phyloP scores from a whole-genome alignment of 2,329 filamentous ascomycete species.

The Fusarium floridanum region DNA sequence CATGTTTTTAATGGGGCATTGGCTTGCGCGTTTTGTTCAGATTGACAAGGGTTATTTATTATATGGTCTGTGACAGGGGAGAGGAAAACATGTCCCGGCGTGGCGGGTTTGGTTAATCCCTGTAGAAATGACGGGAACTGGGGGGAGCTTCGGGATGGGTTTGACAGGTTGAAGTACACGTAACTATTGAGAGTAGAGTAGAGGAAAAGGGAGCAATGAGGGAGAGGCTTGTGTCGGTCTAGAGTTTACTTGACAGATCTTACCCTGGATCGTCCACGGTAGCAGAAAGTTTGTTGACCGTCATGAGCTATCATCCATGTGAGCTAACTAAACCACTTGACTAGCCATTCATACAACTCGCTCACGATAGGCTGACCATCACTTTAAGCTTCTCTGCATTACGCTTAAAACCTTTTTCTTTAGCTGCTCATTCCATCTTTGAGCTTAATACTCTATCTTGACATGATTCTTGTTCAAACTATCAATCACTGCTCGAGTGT shows the following conservation, averaged over 20 bases:
- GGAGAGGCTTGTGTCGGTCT: neutral
- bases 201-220: neutral
- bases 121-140: neutral
- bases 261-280: neutral
- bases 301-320: neutral
- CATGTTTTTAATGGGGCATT: neutral
- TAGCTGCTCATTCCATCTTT: neutral
- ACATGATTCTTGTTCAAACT: neutral
- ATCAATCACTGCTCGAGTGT: neutral
- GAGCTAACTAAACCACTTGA: neutral
- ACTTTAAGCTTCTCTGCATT: slow-evolving; percentile 2
- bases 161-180: neutral
- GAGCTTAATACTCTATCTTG: neutral
- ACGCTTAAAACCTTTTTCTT: neutral
- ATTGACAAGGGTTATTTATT: neutral
- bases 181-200: neutral
- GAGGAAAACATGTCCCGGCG: neutral
- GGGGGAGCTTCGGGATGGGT: neutral
- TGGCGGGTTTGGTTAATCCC: neutral
- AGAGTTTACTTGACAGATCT: neutral
- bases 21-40: slow-evolving; percentile 1
- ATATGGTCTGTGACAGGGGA: neutral
- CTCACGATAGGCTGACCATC: neutral
- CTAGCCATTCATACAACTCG: neutral
- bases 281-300: neutral